Percentiles rank a stretch among this genome's conserved stretches.
Evolutionary conservation across 768 basidiomycete genomes (phyloP).

Genomic region (Tremella yokohamensis): DNA sequence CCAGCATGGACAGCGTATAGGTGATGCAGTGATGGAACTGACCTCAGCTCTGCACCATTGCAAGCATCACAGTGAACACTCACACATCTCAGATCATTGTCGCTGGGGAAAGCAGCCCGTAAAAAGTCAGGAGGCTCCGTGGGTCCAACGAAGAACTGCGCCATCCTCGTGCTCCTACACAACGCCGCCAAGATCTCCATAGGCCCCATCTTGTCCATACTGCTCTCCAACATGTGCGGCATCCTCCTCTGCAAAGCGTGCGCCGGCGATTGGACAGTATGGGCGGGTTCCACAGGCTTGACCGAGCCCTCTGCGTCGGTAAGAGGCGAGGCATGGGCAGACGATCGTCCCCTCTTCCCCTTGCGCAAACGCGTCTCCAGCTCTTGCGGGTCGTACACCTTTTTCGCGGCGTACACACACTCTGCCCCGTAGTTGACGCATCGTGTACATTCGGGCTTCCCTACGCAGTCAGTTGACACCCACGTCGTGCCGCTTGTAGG

Average conservation of each 20-base stretch:
- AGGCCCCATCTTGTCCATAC: constrained; percentile 10
- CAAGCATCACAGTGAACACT: background rate
- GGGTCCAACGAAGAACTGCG: constrained; percentile 20
- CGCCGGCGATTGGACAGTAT: background rate
- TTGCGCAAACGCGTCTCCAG: constrained; percentile 15
- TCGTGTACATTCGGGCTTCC: constrained; percentile 18
- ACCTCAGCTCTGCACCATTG: background rate
- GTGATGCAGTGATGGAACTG: constrained; percentile 34
- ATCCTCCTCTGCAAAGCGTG: background rate
- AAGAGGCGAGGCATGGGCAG: background rate
- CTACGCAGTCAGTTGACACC: constrained; percentile 1
- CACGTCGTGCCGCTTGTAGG: background rate
- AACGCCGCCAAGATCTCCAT: constrained; percentile 28
- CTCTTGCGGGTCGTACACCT: constrained; percentile 21
- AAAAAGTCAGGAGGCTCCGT: constrained; percentile 32
- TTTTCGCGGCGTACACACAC: constrained; percentile 30
- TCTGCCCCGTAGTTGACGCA: constrained; percentile 21
- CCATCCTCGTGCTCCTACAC: constrained; percentile 29
- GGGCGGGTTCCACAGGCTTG: background rate
- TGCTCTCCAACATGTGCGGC: constrained; percentile 2
- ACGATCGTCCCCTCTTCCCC: constrained; percentile 10
- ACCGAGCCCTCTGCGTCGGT: background rate
- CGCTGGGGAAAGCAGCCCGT: constrained; percentile 9
- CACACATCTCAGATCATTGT: constrained; percentile 18
- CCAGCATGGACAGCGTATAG: constrained; percentile 29